Base-by-base conservation (phyloP, 805 yeast genomes). In the Candida argentea region DNA sequence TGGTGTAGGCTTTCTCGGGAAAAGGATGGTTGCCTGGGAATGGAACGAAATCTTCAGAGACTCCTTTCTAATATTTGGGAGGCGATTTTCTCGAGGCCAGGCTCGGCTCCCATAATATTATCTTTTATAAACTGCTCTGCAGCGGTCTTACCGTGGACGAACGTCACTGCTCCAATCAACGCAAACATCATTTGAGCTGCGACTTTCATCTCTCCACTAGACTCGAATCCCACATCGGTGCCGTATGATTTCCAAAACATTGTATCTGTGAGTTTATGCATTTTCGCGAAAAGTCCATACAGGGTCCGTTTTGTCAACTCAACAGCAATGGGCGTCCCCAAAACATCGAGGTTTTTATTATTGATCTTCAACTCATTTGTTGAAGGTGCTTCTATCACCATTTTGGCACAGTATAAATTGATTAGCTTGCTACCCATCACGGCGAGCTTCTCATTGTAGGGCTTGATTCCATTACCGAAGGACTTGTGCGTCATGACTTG, bases 401-500 rank as follows among this genome's bases (percentile, higher is more conserved):
- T 47, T 42, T 70, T 67, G 19, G 73, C 63, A 22, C 65, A 52
- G 30, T 44, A 50, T 28, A 66, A 58, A 46, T 73, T 74, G 38
- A 79, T 51, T 41, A 76, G 56, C 45, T 76, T 78, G 20, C 67
- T 48, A 11, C 93, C 96, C 49, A 84, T 58, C 24, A 78, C 68
- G 12, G 84, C 65, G 42, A 89, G 62, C 51, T 79, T 81, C 50
- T 86, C 95, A 57, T 87, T 89, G 57, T 82, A 84, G 5, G 96
- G 95, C 43, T 77, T 74, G 37, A 70, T 62, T 6, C 95, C 96
- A 56, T 84, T 93, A 4, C 93, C 94, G 64, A 86, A 89, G 14
- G 95, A 83, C 58, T 89, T 89, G 59, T 89, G 96, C 5, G 96
- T 87, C 43, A 87, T 60, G 22, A 83, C 75, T 57, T 89, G 97